Evolutionary conservation across 305 asterid genomes (phyloP).

Genomic region (Fraxinus xanthoxyloides): DNA sequence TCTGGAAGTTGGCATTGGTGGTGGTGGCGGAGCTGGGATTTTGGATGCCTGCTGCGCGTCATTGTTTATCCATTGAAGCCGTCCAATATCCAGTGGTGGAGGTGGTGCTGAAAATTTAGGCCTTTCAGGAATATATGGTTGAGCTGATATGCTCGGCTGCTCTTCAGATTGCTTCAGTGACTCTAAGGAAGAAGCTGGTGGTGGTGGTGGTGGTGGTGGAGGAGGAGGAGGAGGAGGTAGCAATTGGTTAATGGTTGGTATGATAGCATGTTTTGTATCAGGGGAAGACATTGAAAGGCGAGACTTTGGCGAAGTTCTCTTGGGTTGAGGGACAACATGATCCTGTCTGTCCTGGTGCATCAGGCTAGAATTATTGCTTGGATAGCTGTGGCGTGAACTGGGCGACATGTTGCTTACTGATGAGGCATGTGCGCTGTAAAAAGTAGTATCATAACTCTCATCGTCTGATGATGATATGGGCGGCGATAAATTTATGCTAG

Average conservation of each 20-base stretch:
- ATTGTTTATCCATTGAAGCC: conserved; percentile 57
- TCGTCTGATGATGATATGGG: conserved; percentile 65
- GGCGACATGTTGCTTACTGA: conserved; percentile 68
- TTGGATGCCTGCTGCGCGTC: conserved; percentile 38
- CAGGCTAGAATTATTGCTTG: conserved; percentile 26
- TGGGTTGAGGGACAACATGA: conserved; percentile 49
- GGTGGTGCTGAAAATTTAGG: conserved; percentile 73
- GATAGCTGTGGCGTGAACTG: conserved; percentile 37
- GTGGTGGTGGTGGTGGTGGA: conserved; percentile 40
- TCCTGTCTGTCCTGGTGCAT: conserved; percentile 28
- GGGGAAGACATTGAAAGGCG: conserved; percentile 57
- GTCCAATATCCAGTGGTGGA: conserved; percentile 71
- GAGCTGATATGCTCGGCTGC: conserved; percentile 25
- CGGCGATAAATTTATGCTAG: conserved; percentile 46
- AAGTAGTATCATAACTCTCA: conserved; percentile 51
- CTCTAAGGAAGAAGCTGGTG: conserved; percentile 32
- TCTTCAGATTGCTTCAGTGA: conserved; percentile 39
- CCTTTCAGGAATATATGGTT: conserved; percentile 45
- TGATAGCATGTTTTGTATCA: conserved; percentile 49
- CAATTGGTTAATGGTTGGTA: conserved; percentile 68
- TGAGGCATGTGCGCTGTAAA: conserved; percentile 91
- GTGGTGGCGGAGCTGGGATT: conserved; percentile 46
- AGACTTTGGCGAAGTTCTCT: conserved; percentile 77
- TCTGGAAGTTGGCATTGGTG: conserved; percentile 39
- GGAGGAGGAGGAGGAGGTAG: conserved; percentile 35